Conservation (phyloP, 805 yeast genomes). For the Candida nanaspora region DNA sequence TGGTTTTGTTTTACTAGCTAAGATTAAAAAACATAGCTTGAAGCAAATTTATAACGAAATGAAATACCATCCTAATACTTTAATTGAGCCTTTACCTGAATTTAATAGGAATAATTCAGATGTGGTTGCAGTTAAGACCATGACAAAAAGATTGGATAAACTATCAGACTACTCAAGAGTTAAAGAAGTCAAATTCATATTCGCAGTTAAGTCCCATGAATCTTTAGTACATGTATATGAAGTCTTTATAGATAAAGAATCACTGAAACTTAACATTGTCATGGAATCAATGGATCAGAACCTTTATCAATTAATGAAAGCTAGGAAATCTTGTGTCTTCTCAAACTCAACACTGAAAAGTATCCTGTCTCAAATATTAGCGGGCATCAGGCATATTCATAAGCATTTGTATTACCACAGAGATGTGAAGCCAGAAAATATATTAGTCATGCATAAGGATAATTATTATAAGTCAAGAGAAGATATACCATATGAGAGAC, state of each 20-base stretch:
- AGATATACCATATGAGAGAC: slow-evolving; percentile 32
- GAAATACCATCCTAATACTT: slow-evolving; percentile 32
- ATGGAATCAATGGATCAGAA: slow-evolving; percentile 89
- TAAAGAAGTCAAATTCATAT: slow-evolving; percentile 62
- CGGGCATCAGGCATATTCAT: slow-evolving; percentile 82
- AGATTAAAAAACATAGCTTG: slow-evolving; percentile 26
- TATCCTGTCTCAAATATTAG: slow-evolving; percentile 61
- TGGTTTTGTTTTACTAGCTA: slow-evolving; percentile 64
- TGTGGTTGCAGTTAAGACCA: slow-evolving; percentile 75
- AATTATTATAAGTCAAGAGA: slow-evolving; percentile 41
- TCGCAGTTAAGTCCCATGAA: slow-evolving; percentile 62
- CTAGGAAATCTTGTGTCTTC: slow-evolving; percentile 46
- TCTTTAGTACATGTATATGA: slow-evolving; percentile 72
- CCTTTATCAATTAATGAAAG: slow-evolving; percentile 67
- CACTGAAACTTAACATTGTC: slow-evolving; percentile 63
- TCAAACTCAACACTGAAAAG: slow-evolving; percentile 55
- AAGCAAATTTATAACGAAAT: slow-evolving; percentile 11
- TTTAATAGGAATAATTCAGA: slow-evolving; percentile 11
- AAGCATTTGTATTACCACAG: slow-evolving; percentile 65
- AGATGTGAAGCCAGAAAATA: slow-evolving; percentile 92
- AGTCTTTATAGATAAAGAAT: slow-evolving; percentile 60
- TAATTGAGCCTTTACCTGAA: slow-evolving; percentile 36
- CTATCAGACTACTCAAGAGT: slow-evolving; percentile 50
- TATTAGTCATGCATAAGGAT: slow-evolving; percentile 56
- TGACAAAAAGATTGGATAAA: slow-evolving; percentile 49